A percentile compares a stretch with the other conserved stretches of the same genome.
phyloP scores from a whole-genome alignment of 1,284 basidiomycete genomes.

The Dichomitus squalens region DNA sequence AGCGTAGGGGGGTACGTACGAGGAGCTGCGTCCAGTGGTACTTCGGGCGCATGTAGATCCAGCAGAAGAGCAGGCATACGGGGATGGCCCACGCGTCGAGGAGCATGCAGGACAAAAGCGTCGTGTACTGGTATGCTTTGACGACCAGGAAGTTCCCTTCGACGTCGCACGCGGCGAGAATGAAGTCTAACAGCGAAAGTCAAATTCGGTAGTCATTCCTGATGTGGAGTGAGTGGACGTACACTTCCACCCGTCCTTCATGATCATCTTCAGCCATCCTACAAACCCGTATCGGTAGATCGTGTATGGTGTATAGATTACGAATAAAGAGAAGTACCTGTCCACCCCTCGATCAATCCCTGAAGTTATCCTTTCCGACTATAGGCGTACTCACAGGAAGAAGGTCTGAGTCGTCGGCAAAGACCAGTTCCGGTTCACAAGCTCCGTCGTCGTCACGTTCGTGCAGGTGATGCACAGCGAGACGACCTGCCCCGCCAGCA shows the following conservation, averaged over 20 bases:
- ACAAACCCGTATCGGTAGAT: conserved; percentile 66
- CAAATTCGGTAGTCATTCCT: neutral
- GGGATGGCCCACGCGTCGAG: conserved; percentile 90
- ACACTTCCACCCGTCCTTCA: conserved; percentile 85
- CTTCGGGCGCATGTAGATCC: conserved; percentile 76
- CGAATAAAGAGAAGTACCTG: conserved; percentile 79
- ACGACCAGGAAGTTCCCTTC: conserved; percentile 86
- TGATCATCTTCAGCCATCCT: neutral
- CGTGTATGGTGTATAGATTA: conserved; percentile 83
- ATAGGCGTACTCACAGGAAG: conserved; percentile 80
- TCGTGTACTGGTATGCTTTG: conserved; percentile 86
- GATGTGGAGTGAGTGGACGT: conserved; percentile 26
- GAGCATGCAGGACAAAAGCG: conserved; percentile 83
- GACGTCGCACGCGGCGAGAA: conserved; percentile 79
- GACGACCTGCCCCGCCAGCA: conserved; percentile 79
- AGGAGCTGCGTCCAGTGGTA: conserved; percentile 84
- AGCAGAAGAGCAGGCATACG: conserved; percentile 79
- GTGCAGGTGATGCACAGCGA: conserved; percentile 87
- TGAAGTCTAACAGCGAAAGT: conserved; percentile 53
- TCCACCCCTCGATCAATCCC: neutral
- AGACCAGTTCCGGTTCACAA: conserved; percentile 68
- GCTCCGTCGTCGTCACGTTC: conserved; percentile 80
- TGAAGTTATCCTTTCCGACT: too few species aligned
- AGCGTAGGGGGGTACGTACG: conserved; percentile 39
- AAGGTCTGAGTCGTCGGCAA: conserved; percentile 81